Evolutionary conservation across 345 rosid species (phyloP).

Genomic region (Gossypium arboreum): DNA sequence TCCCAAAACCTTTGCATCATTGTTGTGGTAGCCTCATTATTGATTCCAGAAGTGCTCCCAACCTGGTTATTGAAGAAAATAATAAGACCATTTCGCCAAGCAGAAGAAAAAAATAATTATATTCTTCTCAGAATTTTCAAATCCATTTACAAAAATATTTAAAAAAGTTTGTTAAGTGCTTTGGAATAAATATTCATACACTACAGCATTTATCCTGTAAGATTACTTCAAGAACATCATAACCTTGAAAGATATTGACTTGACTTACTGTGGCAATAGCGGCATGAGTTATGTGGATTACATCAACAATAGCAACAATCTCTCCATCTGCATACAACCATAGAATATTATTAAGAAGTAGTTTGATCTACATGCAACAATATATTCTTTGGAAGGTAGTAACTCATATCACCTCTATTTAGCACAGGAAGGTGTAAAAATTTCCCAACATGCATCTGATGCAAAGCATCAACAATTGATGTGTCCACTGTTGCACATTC

Average conservation of each 20-base stretch:
- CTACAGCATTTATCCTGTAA: neutral
- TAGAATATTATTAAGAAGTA: conserved; percentile 22
- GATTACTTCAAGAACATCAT: conserved; percentile 14
- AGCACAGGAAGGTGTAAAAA: conserved; percentile 96
- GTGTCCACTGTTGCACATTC: conserved; percentile 86
- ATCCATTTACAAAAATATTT: neutral
- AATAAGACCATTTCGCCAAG: neutral
- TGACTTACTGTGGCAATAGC: conserved; percentile 91
- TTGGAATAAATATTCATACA: neutral
- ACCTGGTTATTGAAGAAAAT: conserved; percentile 44
- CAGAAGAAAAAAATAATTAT: neutral
- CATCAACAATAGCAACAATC: conserved; percentile 82
- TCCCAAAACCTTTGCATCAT: conserved; percentile 99
- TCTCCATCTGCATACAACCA: conserved; percentile 64
- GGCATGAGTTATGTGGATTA: conserved; percentile 87
- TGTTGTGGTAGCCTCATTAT: conserved; percentile 66
- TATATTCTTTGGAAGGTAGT: conserved; percentile 14
- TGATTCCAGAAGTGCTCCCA: conserved; percentile 68
- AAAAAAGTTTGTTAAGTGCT: neutral
- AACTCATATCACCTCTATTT: conserved; percentile 54
- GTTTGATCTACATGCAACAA: conserved; percentile 7
- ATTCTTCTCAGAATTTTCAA: neutral
- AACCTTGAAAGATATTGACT: conserved; percentile 10
- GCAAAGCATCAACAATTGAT: conserved; percentile 96
- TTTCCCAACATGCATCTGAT: conserved; percentile 93